Evolutionary conservation across 495 filamentous ascomycete genomes (phyloP), one percentile per base, ranked within the genome.

Genomic region (Neurospora africana): DNA sequence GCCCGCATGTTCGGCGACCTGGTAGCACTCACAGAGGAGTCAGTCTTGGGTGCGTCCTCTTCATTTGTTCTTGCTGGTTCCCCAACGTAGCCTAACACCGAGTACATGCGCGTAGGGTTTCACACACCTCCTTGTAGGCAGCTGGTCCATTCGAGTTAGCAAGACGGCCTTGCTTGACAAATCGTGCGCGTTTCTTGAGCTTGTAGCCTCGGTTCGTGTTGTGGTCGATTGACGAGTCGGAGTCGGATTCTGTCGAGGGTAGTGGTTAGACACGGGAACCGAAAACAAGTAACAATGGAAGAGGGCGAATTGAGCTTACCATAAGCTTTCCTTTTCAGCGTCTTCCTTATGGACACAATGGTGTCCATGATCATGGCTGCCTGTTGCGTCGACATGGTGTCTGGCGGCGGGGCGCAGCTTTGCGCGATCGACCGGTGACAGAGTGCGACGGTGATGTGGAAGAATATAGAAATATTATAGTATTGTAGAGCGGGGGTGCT

Each of bases 131-230:
- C 80, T 91, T 95, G 84, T 97, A 97, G n/a, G 90, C 86, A 27
- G 89, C 86, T 30, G 92, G 90, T 3, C 92, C 89, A 68, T 86
- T 87, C 3, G 91, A 84, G 67, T 88, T 87, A 38, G 91, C 89
- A 73, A 95, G 81, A 65, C 89, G 89, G 47, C 93, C 93, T 77
- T 92, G 88, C 71, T 90, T 91, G 58, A 96, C 89, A 81, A 91
- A 92, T 79, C 88, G 87, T 53, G 94, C 90, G 77, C 92, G 92
- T 76, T 87, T 91, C 81, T 92, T 92, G 72, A 98, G 87, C 79
- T 97, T 99, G 79, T 97, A 92, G 67, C 92, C 93, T 76, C 95
- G 92, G 81, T 97, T 98, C 9, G 92, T 94, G 69, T 88, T 88
- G 78, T 89, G 87, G 53, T 89, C 87, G 76, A 95, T 92, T 58